Evolutionary conservation across 2,329 filamentous ascomycete species (phyloP).

Genomic region (Akanthomyces dipterigenus): DNA sequence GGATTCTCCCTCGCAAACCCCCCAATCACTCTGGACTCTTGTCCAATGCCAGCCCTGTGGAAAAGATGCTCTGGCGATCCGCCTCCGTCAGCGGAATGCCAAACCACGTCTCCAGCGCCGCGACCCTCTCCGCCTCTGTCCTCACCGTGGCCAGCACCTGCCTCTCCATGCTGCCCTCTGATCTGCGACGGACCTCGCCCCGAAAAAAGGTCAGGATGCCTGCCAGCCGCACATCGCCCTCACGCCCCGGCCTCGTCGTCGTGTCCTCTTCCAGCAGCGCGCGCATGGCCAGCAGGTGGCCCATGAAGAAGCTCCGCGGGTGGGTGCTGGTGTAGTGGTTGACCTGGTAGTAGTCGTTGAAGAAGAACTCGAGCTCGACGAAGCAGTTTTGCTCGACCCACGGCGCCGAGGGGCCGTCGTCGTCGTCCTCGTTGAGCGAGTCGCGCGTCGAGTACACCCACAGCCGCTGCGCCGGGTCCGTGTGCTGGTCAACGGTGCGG

Average conservation of each 20-base stretch:
- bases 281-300: conserved; percentile 29
- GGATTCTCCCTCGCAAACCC: no score
- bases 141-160: conserved; percentile 36
- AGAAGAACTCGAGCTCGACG: conserved; percentile 40
- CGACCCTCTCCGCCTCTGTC: conserved; percentile 42
- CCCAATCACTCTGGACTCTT: neutral
- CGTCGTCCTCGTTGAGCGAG: conserved; percentile 23
- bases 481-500: conserved; percentile 24
- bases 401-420: conserved; percentile 21
- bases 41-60: conserved; percentile 21
- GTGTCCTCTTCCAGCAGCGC: conserved; percentile 21
- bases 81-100: conserved; percentile 37
- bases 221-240: conserved; percentile 11
- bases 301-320: conserved; percentile 31
- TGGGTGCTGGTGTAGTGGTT: conserved; percentile 32
- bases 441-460: conserved; percentile 34
- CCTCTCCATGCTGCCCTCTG: conserved; percentile 25
- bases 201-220: conserved; percentile 39
- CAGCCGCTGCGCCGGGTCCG: conserved; percentile 26
- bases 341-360: conserved; percentile 41
- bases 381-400: conserved; percentile 47
- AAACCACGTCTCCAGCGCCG: conserved; percentile 43
- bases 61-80: conserved; percentile 43
- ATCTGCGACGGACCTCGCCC: conserved; percentile 37
- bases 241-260: neutral